These are phyloP conservation scores for Emergomyces africanus DNA, from an alignment of 2,329 filamentous ascomycete genomes.

Conservation along the genomic window DNA sequence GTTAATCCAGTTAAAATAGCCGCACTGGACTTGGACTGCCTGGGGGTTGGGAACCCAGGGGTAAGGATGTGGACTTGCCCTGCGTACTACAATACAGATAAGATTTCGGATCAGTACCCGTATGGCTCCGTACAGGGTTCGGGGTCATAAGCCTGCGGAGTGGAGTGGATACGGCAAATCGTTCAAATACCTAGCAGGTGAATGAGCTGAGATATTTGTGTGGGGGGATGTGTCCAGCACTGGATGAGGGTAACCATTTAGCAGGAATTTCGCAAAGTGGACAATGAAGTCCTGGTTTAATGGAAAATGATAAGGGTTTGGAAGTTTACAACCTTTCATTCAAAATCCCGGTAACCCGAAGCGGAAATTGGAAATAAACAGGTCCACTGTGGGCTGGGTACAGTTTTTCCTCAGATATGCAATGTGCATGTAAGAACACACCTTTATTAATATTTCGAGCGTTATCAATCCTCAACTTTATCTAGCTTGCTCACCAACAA, in stretches of 20 bases:
- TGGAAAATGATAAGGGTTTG: background rate
- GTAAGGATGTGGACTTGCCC: too few species aligned
- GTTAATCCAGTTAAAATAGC: background rate
- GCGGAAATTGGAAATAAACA: background rate
- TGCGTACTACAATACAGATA: background rate
- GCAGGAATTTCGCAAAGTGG: too few species aligned
- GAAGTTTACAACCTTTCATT: background rate
- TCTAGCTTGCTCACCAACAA: too few species aligned
- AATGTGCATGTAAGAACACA: too few species aligned
- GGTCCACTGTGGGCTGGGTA: background rate
- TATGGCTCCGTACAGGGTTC: background rate
- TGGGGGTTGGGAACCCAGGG: too few species aligned
- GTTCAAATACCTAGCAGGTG: background rate
- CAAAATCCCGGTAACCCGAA: too few species aligned
- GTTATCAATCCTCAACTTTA: too few species aligned
- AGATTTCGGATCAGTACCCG: background rate
- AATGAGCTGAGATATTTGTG: background rate
- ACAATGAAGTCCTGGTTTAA: too few species aligned
- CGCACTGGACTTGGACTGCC: too few species aligned
- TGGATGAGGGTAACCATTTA: background rate
- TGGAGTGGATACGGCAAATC: background rate
- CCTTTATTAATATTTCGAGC: too few species aligned
- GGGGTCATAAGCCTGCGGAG: background rate
- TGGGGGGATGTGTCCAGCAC: background rate
- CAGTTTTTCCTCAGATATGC: background rate